A percentile compares a stretch with the other conserved stretches of the same genome.
These are phyloP conservation scores for Lentinula boryana DNA, from an alignment of 768 basidiomycete species.

Conservation along the genomic window DNA sequence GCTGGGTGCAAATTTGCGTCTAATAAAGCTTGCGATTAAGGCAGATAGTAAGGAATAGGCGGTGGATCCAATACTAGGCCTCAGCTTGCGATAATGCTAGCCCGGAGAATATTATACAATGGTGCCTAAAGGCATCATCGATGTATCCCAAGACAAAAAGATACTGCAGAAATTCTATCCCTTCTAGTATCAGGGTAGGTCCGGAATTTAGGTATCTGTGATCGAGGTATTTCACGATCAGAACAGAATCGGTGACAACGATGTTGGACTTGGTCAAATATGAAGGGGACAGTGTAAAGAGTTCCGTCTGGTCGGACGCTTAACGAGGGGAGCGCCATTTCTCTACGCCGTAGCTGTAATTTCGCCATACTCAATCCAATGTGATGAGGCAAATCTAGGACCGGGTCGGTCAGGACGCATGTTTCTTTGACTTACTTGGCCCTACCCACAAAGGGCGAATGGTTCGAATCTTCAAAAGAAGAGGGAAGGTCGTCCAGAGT, in stretches of 20 bases:
- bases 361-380: constrained; percentile 38
- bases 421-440: background rate
- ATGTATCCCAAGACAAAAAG: constrained; percentile 17
- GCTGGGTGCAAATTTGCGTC: constrained; percentile 14
- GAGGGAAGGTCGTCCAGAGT: background rate
- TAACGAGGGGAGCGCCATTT: constrained; percentile 23
- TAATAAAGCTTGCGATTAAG: constrained; percentile 15
- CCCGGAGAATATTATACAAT: background rate
- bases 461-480: background rate
- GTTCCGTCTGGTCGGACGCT: constrained; percentile 18
- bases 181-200: constrained; percentile 21
- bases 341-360: constrained; percentile 23
- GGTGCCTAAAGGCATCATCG: background rate
- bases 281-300: constrained; percentile 35
- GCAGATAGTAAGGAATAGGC: constrained; percentile 11
- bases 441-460: background rate
- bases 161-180: constrained; percentile 24
- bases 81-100: background rate
- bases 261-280: constrained; percentile 32
- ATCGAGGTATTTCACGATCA: constrained; percentile 40
- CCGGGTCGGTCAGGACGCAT: background rate
- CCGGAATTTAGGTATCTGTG: constrained; percentile 31
- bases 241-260: constrained; percentile 27
- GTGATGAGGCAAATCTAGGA: constrained; percentile 20
- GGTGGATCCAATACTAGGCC: background rate